Percentiles rank a stretch among this genome's conserved stretches.
phyloP scores from a whole-genome alignment of 1,139 yeast genomes.

The Taiozyma sp. region DNA sequence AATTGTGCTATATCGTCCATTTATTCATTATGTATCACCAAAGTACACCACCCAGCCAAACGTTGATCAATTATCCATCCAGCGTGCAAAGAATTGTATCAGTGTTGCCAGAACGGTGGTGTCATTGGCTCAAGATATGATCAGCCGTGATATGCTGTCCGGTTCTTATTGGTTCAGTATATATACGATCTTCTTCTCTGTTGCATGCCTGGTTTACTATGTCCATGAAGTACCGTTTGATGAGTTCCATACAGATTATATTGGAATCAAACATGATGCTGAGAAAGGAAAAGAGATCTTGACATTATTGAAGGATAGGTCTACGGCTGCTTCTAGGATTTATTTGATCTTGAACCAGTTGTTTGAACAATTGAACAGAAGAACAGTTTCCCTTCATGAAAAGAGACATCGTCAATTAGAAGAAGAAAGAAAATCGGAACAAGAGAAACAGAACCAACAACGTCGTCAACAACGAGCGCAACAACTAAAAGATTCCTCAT shows the following conservation, averaged over 20 bases:
- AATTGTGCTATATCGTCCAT: conserved; percentile 83
- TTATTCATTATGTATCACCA: conserved; percentile 71
- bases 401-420: conserved; percentile 11
- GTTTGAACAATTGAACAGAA: conserved; percentile 74
- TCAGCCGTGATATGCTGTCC: conserved; percentile 62
- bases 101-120: conserved; percentile 83
- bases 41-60: conserved; percentile 30
- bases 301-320: conserved; percentile 63
- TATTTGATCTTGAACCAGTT: conserved; percentile 72
- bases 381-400: conserved; percentile 44
- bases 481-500: conserved; percentile 7
- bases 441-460: conserved; percentile 18
- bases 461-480: conserved; percentile 16
- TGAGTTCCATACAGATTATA: conserved; percentile 56
- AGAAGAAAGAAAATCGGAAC: background rate
- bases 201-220: conserved; percentile 61
- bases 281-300: conserved; percentile 75
- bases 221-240: conserved; percentile 66
- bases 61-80: conserved; percentile 47
- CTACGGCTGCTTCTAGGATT: conserved; percentile 75
- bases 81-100: conserved; percentile 79
- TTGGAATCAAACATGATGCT: conserved; percentile 60
- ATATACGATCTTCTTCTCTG: conserved; percentile 83
- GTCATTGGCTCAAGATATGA: conserved; percentile 77
- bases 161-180: conserved; percentile 94